phyloP scores from a whole-genome alignment of 148 eudicot species.

The Rhododendron griersonianum region DNA sequence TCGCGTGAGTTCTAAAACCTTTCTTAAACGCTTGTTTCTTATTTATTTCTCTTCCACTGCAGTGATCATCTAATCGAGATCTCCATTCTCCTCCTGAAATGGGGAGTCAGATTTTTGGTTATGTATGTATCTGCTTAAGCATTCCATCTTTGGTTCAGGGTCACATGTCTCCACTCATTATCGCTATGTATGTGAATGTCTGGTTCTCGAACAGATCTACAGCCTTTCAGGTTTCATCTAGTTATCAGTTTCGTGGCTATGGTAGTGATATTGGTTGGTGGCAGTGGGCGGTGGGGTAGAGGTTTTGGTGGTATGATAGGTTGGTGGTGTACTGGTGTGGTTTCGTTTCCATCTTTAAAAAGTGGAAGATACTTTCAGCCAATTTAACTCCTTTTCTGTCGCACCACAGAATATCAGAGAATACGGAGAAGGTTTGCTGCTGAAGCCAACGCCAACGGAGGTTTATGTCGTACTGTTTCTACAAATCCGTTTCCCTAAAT shows the following conservation, averaged over 20 bases:
- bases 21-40: not conserved
- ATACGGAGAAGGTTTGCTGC: not conserved
- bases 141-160: not conserved
- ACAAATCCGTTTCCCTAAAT: not conserved
- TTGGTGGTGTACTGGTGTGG: not conserved
- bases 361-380: not conserved
- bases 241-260: not conserved
- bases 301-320: not conserved
- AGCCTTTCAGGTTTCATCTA: not conserved
- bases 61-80: not conserved
- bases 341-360: not conserved
- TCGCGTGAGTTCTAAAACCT: not conserved
- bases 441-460: not conserved
- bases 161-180: not conserved
- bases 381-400: not conserved
- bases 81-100: not conserved
- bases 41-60: not conserved
- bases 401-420: not conserved
- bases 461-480: not conserved
- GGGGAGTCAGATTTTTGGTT: not conserved
- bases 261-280: not conserved
- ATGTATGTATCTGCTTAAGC: not conserved
- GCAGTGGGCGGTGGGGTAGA: not conserved
- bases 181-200: not conserved
- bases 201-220: not conserved